Conservation (phyloP, 495 filamentous ascomycete genomes). For the Endocarpon pusillum region DNA sequence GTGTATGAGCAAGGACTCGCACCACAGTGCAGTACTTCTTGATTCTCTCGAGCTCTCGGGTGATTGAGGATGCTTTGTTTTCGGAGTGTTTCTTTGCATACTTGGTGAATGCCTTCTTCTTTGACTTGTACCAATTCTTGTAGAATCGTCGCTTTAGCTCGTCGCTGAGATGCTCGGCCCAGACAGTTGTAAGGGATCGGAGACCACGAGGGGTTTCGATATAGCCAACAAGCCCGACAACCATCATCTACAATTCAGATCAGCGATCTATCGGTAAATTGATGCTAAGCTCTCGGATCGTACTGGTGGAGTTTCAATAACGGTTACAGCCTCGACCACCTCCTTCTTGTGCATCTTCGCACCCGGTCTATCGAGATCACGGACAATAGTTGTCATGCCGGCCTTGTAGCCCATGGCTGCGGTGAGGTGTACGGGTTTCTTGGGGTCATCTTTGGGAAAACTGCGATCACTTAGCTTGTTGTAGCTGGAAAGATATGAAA, state of each 20-base stretch:
- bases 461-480: slow-evolving; percentile 30
- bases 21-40: slow-evolving; percentile 99
- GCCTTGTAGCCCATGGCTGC: slow-evolving; percentile 99
- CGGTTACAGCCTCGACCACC: slow-evolving; percentile 95
- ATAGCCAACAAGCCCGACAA: slow-evolving; percentile 98
- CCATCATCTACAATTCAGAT: slow-evolving; percentile 67
- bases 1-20: slow-evolving; percentile 96
- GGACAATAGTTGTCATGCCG: slow-evolving; percentile 99
- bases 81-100: slow-evolving; percentile 99
- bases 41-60: slow-evolving; percentile 96
- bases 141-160: slow-evolving; percentile 99
- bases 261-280: slow-evolving; percentile 25
- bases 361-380: slow-evolving; percentile 97
- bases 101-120: slow-evolving; percentile 99
- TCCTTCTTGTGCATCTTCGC: slow-evolving; percentile 99
- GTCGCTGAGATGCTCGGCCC: slow-evolving; percentile 97
- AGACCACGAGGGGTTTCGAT: slow-evolving; percentile 99
- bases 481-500: slow-evolving; percentile 3
- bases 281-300: slow-evolving; percentile 16
- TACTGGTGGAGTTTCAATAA: slow-evolving; percentile 99
- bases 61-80: slow-evolving; percentile 70
- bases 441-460: slow-evolving; percentile 99
- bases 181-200: slow-evolving; percentile 97
- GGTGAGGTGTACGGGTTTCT: slow-evolving; percentile 98
- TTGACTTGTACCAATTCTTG: slow-evolving; percentile 99